Evolutionary conservation across 1,284 basidiomycete genomes (phyloP).

Genomic region (Irpex sp.): DNA sequence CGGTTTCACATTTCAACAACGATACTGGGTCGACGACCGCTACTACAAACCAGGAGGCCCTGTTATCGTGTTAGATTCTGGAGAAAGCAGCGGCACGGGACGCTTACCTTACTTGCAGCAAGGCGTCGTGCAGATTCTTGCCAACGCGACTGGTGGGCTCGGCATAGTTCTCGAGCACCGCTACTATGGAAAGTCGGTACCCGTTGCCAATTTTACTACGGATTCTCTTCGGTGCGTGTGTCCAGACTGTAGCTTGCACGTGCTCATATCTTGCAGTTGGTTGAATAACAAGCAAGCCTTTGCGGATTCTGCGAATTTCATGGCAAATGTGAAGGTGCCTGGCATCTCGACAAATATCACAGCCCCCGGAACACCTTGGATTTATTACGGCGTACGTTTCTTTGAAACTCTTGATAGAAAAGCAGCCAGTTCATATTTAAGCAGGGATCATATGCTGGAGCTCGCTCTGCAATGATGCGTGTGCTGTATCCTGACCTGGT

Average conservation of each 20-base stretch:
- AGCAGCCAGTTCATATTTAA: not conserved
- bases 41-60: slow-evolving; percentile 76
- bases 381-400: slow-evolving; percentile 79
- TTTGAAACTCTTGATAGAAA: not conserved
- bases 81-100: slow-evolving; percentile 72
- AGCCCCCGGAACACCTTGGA: slow-evolving; percentile 74
- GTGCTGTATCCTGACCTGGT: slow-evolving; percentile 82
- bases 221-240: slow-evolving; percentile 60
- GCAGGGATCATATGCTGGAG: slow-evolving; percentile 85
- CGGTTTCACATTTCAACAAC: slow-evolving; percentile 57
- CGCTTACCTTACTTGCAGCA: slow-evolving; percentile 67
- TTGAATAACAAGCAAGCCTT: slow-evolving; percentile 84
- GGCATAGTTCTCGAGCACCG: slow-evolving; percentile 87
- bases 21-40: slow-evolving; percentile 82
- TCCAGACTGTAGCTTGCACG: not conserved
- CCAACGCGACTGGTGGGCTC: slow-evolving; percentile 76
- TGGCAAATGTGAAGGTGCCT: slow-evolving; percentile 70
- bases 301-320: slow-evolving; percentile 88
- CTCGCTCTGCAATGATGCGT: slow-evolving; percentile 87
- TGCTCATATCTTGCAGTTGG: slow-evolving; percentile 46
- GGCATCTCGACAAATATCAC: slow-evolving; percentile 66
- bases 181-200: slow-evolving; percentile 50
- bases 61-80: slow-evolving; percentile 76
- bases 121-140: slow-evolving; percentile 81
- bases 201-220: slow-evolving; percentile 75